Percentiles rank a stretch among this genome's conserved stretches.
These are phyloP conservation scores for Phragmites australis DNA, from an alignment of 176 grass and related monocot species.

Conservation along the genomic window DNA sequence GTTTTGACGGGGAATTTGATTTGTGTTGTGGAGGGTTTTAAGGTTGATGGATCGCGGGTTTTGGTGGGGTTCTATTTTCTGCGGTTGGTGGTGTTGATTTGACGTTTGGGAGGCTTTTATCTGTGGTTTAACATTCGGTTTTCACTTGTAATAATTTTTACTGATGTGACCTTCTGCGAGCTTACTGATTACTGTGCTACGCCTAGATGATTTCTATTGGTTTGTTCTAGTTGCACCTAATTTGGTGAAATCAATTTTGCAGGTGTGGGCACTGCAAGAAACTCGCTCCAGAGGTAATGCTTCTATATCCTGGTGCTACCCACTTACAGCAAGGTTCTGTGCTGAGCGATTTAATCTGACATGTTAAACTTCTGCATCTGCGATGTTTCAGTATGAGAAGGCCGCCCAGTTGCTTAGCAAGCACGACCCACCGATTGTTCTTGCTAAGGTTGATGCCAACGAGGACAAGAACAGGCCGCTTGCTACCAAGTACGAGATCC, in stretches of 20 bases:
- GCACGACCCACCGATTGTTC: constrained; percentile 78
- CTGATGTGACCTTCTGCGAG: background rate
- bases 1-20: background rate
- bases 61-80: background rate
- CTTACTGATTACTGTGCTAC: background rate
- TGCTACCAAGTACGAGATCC: constrained; percentile 67
- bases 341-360: background rate
- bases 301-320: background rate
- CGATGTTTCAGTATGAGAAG: constrained; percentile 84
- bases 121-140: background rate
- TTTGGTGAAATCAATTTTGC: background rate
- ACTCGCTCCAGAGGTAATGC: constrained; percentile 82
- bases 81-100: background rate
- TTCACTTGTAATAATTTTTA: background rate
- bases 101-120: background rate
- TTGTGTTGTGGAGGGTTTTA: background rate
- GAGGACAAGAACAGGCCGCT: constrained; percentile 72
- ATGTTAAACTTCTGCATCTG: background rate
- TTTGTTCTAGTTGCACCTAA: background rate
- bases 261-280: constrained; percentile 97
- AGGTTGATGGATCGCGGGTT: background rate
- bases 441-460: constrained; percentile 85
- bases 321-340: background rate
- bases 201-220: background rate
- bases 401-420: constrained; percentile 67